Percentiles rank a stretch among this genome's conserved stretches.
Conservation (phyloP, 2,329 filamentous ascomycete species). For the Remersonia thermophila region DNA sequence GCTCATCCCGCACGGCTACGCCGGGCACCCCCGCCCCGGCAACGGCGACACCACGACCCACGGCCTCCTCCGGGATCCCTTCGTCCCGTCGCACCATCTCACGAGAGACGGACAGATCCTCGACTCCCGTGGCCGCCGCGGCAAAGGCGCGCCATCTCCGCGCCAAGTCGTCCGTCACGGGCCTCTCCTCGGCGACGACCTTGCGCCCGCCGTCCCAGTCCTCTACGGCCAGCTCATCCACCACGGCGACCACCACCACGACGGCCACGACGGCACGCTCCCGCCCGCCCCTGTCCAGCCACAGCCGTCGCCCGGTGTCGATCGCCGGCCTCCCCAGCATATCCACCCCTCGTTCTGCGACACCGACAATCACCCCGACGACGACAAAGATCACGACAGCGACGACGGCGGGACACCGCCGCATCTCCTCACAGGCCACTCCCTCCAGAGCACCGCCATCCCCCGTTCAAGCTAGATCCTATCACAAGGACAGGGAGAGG, state of each 20-base stretch:
- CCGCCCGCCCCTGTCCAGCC: slow-evolving; percentile 11
- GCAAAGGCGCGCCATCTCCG: slow-evolving; percentile 21
- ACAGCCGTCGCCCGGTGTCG: slow-evolving; percentile 10
- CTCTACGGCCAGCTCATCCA: slow-evolving; percentile 8
- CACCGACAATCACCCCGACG: no score
- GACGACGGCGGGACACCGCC: slow-evolving; percentile 34
- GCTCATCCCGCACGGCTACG: slow-evolving; percentile 2
- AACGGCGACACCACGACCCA: slow-evolving; percentile 10
- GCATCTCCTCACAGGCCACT: not conserved
- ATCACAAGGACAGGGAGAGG: slow-evolving; percentile 15
- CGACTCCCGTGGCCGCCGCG: no score
- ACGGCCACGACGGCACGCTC: slow-evolving; percentile 6
- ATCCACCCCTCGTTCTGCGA: not conserved
- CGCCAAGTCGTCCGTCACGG: slow-evolving; percentile 30
- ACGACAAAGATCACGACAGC: no score
- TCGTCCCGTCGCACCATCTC: slow-evolving; percentile 4
- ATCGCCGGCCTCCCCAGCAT: not conserved
- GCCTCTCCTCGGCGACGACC: slow-evolving; percentile 26
- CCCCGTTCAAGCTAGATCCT: no score
- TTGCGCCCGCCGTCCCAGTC: slow-evolving; percentile 24
- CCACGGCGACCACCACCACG: slow-evolving; percentile 2
- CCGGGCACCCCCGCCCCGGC: not conserved
- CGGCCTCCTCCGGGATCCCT: slow-evolving; percentile 19
- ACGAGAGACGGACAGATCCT: not conserved
- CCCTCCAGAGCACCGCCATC: no score